phyloP scores from a whole-genome alignment of 1,139 yeast species.

The Debaryomyces subglobosus region DNA sequence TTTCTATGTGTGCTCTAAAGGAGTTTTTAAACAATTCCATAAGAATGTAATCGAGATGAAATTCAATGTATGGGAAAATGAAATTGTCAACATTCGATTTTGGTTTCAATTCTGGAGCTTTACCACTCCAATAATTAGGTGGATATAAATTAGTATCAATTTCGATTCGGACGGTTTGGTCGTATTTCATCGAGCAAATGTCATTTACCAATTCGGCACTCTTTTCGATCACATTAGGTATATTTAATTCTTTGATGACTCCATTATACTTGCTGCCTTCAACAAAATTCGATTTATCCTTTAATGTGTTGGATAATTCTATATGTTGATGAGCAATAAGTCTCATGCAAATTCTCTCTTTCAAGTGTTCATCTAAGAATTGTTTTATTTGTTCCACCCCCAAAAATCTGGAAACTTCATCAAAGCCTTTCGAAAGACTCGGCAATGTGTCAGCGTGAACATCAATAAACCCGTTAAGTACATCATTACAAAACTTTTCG shows the following conservation, averaged over 20 bases:
- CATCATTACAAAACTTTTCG: slow-evolving; percentile 45
- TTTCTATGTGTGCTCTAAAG: slow-evolving; percentile 83
- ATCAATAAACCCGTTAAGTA: slow-evolving; percentile 63
- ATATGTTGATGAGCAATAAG: slow-evolving; percentile 85
- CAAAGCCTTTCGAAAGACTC: slow-evolving; percentile 77
- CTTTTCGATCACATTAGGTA: slow-evolving; percentile 60
- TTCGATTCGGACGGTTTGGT: slow-evolving; percentile 62
- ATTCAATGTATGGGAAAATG: slow-evolving; percentile 77
- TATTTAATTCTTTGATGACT: slow-evolving; percentile 64
- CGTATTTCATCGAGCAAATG: slow-evolving; percentile 79
- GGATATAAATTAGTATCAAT: slow-evolving; percentile 51
- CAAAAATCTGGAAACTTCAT: slow-evolving; percentile 65
- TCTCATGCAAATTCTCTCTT: slow-evolving; percentile 84
- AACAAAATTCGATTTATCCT: slow-evolving; percentile 24
- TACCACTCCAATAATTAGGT: slow-evolving; percentile 37
- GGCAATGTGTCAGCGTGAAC: slow-evolving; percentile 85
- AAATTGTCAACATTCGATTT: slow-evolving; percentile 23
- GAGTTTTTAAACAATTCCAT: slow-evolving; percentile 89
- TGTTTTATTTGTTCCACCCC: slow-evolving; percentile 53
- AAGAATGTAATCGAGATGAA: slow-evolving; percentile 82
- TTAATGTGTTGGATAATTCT: slow-evolving; percentile 48
- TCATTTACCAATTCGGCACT: slow-evolving; percentile 80
- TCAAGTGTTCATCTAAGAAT: slow-evolving; percentile 76
- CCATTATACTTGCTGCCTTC: slow-evolving; percentile 61
- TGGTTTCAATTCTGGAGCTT: slow-evolving; percentile 28